Evolutionary conservation across 306 rosid species (phyloP).

Genomic region (Sindora glabra): DNA sequence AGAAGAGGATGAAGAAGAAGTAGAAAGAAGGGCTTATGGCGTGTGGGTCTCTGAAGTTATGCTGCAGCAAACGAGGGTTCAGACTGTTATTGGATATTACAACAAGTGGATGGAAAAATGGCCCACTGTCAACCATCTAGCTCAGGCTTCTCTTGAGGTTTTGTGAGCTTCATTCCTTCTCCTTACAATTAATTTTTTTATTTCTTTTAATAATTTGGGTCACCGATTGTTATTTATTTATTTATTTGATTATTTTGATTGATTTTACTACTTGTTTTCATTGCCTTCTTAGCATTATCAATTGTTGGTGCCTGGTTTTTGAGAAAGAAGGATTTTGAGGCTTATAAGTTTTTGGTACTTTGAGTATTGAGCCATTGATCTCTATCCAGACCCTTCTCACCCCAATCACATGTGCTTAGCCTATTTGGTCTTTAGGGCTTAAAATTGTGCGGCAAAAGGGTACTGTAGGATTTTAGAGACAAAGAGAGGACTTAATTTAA

Average conservation of each 20-base stretch:
- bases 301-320: no score
- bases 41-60: slow-evolving; percentile 93
- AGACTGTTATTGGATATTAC: slow-evolving; percentile 63
- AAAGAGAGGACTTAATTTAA: neutral
- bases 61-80: slow-evolving; percentile 92
- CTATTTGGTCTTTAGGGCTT: neutral
- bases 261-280: no score
- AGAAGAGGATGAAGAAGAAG: slow-evolving; percentile 9
- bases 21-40: slow-evolving; percentile 53
- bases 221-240: neutral
- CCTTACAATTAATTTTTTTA: neutral
- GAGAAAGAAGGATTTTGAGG: no score
- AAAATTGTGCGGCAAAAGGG: neutral
- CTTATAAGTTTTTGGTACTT: no score
- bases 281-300: no score
- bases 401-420: neutral
- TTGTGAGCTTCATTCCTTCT: neutral
- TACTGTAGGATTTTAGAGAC: neutral
- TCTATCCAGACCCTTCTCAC: neutral
- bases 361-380: neutral
- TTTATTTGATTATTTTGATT: no score
- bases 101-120: slow-evolving; percentile 77
- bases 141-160: slow-evolving; percentile 80
- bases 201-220: neutral
- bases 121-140: slow-evolving; percentile 70